Evolutionary conservation across 345 rosid genomes (phyloP).

Genomic region (Draba incana): DNA sequence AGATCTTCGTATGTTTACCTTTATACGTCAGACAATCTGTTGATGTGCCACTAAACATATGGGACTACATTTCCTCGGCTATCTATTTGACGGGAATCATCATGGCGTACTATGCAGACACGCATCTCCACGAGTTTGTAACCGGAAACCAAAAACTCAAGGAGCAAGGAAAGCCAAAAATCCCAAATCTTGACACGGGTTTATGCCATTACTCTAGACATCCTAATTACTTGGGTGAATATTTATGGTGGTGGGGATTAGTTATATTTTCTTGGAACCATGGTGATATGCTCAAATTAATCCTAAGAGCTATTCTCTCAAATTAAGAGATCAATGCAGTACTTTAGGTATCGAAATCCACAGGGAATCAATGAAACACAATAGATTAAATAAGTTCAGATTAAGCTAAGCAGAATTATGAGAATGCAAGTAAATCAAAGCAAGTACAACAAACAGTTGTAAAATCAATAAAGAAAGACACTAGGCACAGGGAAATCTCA

Average conservation of each 20-base stretch:
- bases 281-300: no score
- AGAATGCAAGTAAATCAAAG: no score
- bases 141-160: constrained; percentile 64
- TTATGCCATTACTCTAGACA: constrained; percentile 86
- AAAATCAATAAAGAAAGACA: no score
- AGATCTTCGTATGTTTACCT: constrained; percentile 84
- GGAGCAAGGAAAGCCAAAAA: constrained; percentile 72
- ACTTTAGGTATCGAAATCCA: no score
- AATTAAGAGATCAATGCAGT: no score
- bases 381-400: no score
- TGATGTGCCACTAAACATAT: constrained; percentile 62
- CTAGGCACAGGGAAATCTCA: no score
- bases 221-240: constrained; percentile 97
- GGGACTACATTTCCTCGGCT: constrained; percentile 66
- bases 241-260: constrained; percentile 98
- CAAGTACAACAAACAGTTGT: no score
- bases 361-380: no score
- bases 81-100: constrained; percentile 66
- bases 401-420: no score
- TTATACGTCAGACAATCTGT: constrained; percentile 60
- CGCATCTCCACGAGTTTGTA: constrained; percentile 78
- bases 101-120: constrained; percentile 80
- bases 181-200: constrained; percentile 70
- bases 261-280: constrained; percentile 83
- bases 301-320: no score